Evolutionary conservation across 192 early-diverging fungal species (phyloP).

Genomic region (Coemansia sp.): DNA sequence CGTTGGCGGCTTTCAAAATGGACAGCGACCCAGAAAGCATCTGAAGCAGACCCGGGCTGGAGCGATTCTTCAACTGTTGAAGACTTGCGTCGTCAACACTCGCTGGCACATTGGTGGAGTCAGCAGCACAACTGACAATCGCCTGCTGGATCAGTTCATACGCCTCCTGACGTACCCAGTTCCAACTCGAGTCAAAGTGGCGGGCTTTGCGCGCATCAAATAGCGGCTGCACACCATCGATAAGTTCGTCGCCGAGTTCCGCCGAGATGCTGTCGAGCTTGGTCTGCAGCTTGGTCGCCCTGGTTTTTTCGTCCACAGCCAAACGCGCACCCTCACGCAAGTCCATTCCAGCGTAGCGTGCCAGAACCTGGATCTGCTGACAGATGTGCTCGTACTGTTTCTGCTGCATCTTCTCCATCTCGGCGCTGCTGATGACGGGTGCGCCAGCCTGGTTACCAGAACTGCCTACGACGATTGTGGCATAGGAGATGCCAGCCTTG

Average conservation of each 20-base stretch:
- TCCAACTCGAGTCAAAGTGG: slow-evolving; percentile 91
- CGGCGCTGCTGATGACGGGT: slow-evolving; percentile 86
- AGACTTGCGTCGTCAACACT: slow-evolving; percentile 75
- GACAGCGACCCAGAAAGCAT: slow-evolving; percentile 67
- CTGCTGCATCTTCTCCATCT: slow-evolving; percentile 75
- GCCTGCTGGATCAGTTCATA: slow-evolving; percentile 69
- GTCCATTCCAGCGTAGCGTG: slow-evolving; percentile 76
- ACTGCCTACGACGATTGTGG: slow-evolving; percentile 56
- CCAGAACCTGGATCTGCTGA: slow-evolving; percentile 80
- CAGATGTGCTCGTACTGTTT: slow-evolving; percentile 69
- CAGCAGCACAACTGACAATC: slow-evolving; percentile 58
- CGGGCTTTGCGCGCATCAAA: slow-evolving; percentile 85
- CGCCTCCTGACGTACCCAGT: slow-evolving; percentile 73
- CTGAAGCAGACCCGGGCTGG: slow-evolving; percentile 67
- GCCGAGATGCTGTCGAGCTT: slow-evolving; percentile 74
- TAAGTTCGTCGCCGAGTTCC: slow-evolving; percentile 79
- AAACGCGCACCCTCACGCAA: slow-evolving; percentile 67
- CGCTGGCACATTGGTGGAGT: slow-evolving; percentile 57
- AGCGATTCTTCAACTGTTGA: slow-evolving; percentile 72
- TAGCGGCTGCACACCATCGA: slow-evolving; percentile 74
- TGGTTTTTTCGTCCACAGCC: slow-evolving; percentile 61
- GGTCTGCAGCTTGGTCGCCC: slow-evolving; percentile 60
- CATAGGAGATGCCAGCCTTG: slow-evolving; percentile 68
- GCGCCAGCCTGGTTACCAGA: slow-evolving; percentile 13
- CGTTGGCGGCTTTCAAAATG: slow-evolving; percentile 64